Evolutionary conservation across 345 rosid species (phyloP), one percentile per base, ranked within the genome.

Genomic region (Xanthoceras sorbifolium): DNA sequence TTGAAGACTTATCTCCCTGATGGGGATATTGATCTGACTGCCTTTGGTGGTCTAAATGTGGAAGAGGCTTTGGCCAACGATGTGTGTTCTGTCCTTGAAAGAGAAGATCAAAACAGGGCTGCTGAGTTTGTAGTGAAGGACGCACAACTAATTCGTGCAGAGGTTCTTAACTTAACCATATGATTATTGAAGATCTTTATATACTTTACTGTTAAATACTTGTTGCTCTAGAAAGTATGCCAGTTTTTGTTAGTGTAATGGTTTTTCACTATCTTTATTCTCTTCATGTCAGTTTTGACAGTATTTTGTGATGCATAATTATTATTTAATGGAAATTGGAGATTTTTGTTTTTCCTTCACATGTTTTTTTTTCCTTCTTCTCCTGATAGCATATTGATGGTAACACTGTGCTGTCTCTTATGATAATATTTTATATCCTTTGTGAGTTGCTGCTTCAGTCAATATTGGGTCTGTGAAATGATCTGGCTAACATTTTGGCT

Each of bases 1-100:
- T 81, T 94, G 85, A 94, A 86, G 86, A 94, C 98, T 3, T 94
- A 94, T 90, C 98, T 94, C 76, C 98, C 98, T 61, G 98, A 94
- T 82, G 97, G 97, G 64, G 98, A 94, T 80, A 92, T 94, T 83
- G 98, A 94, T 82, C 82, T 94, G 84, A 94, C 97, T 20, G 89
- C 92, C 79, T 87, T 94, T 81, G 90, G 92, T 82, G 89, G 89
- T 61, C 66, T 66, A 29, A 83, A 80, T 70, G 68, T 75, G 11
- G 97, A 90, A 72, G 93, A 92, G 77, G 90, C 91, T 55, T 67
- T 92, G 73, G 93, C 91, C 60, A 79, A 77, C 67, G 83, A 89
- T 29, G 88, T 89, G 69, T 86, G 81, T 63, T 55, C 91, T 50
- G 88, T 90, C 60, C 93, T 92, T 77, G 93, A 92, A 82, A 83